Base-by-base conservation (phyloP, 2,329 filamentous ascomycete species). In the Trichophyton schoenleinii region DNA sequence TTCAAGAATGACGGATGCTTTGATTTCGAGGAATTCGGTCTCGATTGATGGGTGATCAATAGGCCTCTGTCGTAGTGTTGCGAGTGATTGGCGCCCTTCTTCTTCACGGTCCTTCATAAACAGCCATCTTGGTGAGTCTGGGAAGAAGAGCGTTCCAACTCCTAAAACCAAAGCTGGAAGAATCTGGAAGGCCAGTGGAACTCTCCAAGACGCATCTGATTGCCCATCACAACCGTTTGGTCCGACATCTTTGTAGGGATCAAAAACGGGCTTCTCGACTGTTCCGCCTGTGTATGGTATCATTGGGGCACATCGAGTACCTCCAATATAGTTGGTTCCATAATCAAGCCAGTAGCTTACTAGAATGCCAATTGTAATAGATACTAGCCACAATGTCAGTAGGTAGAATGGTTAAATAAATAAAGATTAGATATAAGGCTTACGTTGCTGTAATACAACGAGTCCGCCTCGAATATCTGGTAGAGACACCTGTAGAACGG, bases 71-170 rank as follows among this genome's bases (percentile, higher is more conserved):
- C 82, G 78, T 5, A 84, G 70, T 62, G 74, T 78, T 1, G 73
- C 74, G 1, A 84, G 71, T 0, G 74, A 75, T 9, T 68, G 62
- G 6, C 82, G 70, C 0, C 77, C 76, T 15, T 83, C 80, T 2
- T 79, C 72, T 58, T 82, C 74, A 3, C 77, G 75, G 41, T 76
- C 77, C 59, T 76, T 74, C 65, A 75, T 77, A 7, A 76, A 72
- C 1, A 83, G 73, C 75, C 81, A 84, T 25, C 82, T 75, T 0
- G 82, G 82, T 0, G 81, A 82, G 61, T 79, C 82, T 0, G 82
- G 82, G 63, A 83, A 75, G 68, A 81, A 80, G 3, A 73, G 34
- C 66, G 77, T 75, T 7, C 74, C 74, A 2, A 72, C 62, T 2
- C 74, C 71, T 1, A 78, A 65, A 15, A 72, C 65, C 0, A 76